A percentile compares a stretch with the other conserved stretches of the same genome.
phyloP scores from a whole-genome alignment of 2,329 filamentous ascomycete genomes.

The Zalaria sp. region DNA sequence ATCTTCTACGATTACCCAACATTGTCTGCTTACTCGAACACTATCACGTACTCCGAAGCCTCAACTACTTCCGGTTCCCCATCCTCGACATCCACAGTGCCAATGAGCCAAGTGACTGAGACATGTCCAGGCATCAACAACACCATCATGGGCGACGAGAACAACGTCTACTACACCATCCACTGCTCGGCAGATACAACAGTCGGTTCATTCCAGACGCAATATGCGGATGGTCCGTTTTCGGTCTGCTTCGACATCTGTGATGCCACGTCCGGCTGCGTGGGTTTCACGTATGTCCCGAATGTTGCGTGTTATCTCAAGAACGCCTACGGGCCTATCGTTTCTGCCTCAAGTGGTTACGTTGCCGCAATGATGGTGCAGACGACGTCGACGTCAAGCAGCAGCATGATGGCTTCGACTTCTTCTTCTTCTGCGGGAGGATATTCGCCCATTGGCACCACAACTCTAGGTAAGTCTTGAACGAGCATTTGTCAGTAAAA shows the following conservation, averaged over 20 bases:
- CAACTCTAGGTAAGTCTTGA: neutral
- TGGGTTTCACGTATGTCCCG: conserved; percentile 5
- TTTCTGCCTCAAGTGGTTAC: conserved; percentile 2
- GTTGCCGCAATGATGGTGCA: conserved; percentile 4
- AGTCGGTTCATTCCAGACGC: neutral
- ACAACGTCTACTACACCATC: conserved; percentile 7
- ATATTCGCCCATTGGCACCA: neutral
- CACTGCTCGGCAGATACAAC: conserved; percentile 8
- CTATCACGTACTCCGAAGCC: neutral
- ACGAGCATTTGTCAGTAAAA: too few relatives aligned
- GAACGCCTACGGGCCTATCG: neutral
- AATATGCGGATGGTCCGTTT: conserved; percentile 4
- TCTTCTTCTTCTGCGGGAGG: neutral
- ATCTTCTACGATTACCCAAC: neutral
- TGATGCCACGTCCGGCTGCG: conserved; percentile 7
- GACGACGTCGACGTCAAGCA: neutral
- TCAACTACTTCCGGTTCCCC: neutral
- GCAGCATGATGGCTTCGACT: neutral
- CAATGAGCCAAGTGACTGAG: too few relatives aligned
- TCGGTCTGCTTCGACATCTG: conserved; percentile 9
- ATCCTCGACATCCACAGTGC: neutral
- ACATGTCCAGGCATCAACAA: conserved; percentile 5
- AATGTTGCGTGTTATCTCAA: conserved; percentile 8
- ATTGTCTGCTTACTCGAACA: neutral
- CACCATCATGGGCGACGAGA: conserved; percentile 4